A percentile compares a stretch with the other conserved stretches of the same genome.
phyloP scores from a whole-genome alignment of 2,329 filamentous ascomycete genomes.

The Colletotrichum orbiculare region DNA sequence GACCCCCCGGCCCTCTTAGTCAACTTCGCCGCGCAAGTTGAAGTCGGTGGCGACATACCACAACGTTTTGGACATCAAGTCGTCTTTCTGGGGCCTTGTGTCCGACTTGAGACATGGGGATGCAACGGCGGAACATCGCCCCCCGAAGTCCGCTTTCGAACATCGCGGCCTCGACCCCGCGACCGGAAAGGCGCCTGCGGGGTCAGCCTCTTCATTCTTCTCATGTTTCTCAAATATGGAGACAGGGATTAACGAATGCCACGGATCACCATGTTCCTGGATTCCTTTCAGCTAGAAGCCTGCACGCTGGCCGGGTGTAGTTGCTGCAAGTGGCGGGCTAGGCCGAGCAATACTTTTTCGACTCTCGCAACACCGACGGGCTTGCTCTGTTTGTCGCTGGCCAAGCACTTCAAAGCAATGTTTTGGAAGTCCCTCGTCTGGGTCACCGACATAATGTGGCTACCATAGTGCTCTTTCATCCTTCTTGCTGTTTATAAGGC shows the following conservation, averaged over 20 bases:
- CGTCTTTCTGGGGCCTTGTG: background rate
- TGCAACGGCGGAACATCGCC: constrained; percentile 28
- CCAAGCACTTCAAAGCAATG: too few species aligned
- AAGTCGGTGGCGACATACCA: background rate
- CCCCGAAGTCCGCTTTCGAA: constrained; percentile 32
- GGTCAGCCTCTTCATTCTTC: background rate
- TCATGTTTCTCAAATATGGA: background rate
- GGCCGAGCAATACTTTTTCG: background rate
- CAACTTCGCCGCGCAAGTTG: background rate
- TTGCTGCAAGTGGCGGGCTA: constrained; percentile 11
- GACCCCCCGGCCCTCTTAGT: background rate
- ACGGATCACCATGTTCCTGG: constrained; percentile 4
- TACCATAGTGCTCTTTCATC: too few species aligned
- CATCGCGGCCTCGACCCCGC: constrained; percentile 20
- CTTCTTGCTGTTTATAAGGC: too few species aligned
- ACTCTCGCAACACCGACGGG: background rate
- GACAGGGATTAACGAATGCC: background rate
- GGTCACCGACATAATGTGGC: too few species aligned
- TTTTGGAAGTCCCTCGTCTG: too few species aligned
- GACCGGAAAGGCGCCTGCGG: background rate
- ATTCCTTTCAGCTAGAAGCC: background rate
- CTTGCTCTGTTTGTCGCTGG: background rate
- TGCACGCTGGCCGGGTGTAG: constrained; percentile 4
- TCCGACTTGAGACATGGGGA: constrained; percentile 23
- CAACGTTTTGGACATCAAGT: background rate